These are phyloP conservation scores for Gossypium trilobum DNA, from an alignment of 441 rosid genomes.

Conservation along the genomic window DNA sequence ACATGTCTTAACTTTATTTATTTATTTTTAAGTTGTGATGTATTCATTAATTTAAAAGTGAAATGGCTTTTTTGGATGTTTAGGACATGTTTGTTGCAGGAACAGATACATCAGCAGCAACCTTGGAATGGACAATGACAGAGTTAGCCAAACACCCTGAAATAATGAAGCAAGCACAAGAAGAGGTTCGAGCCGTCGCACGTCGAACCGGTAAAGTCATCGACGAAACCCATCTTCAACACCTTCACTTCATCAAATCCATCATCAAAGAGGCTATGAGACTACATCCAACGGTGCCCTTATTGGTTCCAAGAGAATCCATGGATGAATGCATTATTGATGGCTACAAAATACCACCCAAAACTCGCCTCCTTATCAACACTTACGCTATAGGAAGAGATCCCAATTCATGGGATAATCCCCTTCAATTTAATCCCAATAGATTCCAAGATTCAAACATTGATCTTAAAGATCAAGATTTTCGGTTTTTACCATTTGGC, in stretches of 20 bases:
- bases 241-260: constrained; percentile 1
- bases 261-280: neutral
- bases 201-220: neutral
- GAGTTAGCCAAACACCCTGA: constrained; percentile 36
- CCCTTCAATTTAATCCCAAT: neutral
- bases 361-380: constrained; percentile 5
- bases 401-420: neutral
- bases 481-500: constrained; percentile 13
- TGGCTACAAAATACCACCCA: constrained; percentile 7
- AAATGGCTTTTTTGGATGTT: no score
- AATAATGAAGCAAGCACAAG: constrained; percentile 14
- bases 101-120: constrained; percentile 34
- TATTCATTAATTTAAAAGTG: no score
- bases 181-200: neutral
- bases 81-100: constrained; percentile 29
- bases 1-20: no score
- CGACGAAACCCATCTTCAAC: neutral
- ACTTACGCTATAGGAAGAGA: constrained; percentile 3
- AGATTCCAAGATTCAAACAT: neutral
- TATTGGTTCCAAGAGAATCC: neutral
- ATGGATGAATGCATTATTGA: neutral
- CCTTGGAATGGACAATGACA: constrained; percentile 41
- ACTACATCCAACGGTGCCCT: constrained; percentile 8
- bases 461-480: neutral
- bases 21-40: no score